These are phyloP conservation scores for Chenopodium album DNA, from an alignment of 148 eudicot genomes.

Conservation along the genomic window DNA sequence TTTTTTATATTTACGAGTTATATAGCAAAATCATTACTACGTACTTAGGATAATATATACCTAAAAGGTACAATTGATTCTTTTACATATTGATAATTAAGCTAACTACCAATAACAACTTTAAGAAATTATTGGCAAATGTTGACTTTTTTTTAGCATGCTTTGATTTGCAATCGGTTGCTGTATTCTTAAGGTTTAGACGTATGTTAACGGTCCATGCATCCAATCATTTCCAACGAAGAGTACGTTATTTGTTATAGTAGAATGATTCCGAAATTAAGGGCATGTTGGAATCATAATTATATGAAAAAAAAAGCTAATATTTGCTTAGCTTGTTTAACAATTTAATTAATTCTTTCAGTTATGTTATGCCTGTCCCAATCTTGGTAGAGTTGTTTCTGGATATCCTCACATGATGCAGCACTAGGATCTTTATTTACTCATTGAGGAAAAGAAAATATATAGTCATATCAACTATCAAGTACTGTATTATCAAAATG, in stretches of 20 bases:
- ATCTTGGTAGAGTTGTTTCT: neutral
- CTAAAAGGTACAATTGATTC: neutral
- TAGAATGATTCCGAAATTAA: neutral
- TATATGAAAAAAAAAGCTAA: neutral
- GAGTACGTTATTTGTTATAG: neutral
- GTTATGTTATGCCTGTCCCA: neutral
- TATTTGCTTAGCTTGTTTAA: neutral
- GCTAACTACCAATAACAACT: neutral
- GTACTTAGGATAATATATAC: neutral
- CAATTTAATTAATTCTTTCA: neutral
- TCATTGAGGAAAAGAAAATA: too few relatives aligned
- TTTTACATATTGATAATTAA: neutral
- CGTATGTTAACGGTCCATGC: slow-evolving; percentile 16
- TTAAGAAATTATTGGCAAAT: neutral
- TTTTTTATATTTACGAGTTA: too few relatives aligned
- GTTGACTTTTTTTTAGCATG: slow-evolving; percentile 12
- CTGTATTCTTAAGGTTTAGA: slow-evolving; percentile 9
- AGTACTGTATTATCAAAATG: too few relatives aligned
- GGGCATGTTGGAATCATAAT: slow-evolving; percentile 10
- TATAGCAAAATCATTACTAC: too few relatives aligned
- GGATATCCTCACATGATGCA: neutral
- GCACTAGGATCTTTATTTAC: too few relatives aligned
- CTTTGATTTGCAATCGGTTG: neutral
- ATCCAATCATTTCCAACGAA: slow-evolving; percentile 14
- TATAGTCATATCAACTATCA: too few relatives aligned